Base-by-base conservation (phyloP, 495 filamentous ascomycete genomes). In the Talaromyces proteolyticus region DNA sequence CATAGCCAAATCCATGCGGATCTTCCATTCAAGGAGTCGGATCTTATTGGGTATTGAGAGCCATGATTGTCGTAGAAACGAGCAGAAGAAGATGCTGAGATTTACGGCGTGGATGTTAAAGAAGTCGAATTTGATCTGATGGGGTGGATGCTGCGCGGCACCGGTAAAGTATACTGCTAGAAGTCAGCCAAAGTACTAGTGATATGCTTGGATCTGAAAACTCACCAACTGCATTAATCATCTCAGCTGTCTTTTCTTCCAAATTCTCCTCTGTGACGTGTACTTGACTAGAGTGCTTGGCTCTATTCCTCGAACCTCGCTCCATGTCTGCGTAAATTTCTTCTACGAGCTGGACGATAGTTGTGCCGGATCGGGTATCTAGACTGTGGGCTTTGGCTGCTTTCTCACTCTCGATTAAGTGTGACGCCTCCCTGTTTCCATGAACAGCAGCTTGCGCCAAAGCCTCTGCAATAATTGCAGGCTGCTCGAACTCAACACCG, bases 401-500 rank as follows among this genome's bases (percentile, higher is more conserved):
- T 46, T 29, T 42, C 8, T 59, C 50, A 52, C 50, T 59, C 3
- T 20, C 23, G 14, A 26, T 29, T 3, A 26, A 63, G 53, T 18
- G 44, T 22, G 2, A 51, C 49, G 20, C 59, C 53, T 43, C 52
- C 7, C 38, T 23, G 40, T 49, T 24, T 25, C 59, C 46, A 52
- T 73, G 64, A 7, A 44, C 34, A 5, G 65, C 62, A 1, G 68
- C 66, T 44, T 67, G 65, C 3, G 70, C 67, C 14, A 73, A 60
- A 4, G 44, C 63, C 53, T 70, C 59, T 10, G 69, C 69, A 8
- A 69, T 52, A 24, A 72, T 53, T 18, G 29, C 46, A 8, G 67
- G 61, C 49, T 62, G 64, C 18, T 65, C 51, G 47, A 70, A 72
- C 47, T 72, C 69, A 26, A 70, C 41, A 24, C 60, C 69, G n/a